Percentiles rank a stretch among this genome's conserved stretches.
Evolutionary conservation across 1,284 basidiomycete genomes (phyloP).

Genomic region (Ganoderma meredithae): DNA sequence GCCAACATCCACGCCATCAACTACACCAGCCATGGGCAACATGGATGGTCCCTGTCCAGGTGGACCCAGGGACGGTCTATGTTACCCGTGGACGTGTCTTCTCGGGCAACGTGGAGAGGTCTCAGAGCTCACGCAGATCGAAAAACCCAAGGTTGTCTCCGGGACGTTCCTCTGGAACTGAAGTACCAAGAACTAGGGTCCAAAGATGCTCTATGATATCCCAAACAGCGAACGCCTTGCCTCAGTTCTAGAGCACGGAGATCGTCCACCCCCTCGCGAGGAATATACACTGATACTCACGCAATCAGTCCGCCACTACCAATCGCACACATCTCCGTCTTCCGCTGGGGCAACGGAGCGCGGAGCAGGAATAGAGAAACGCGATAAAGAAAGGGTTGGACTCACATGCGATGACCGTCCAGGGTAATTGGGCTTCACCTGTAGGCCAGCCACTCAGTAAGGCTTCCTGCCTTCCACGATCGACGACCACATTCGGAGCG

Average conservation of each 20-base stretch:
- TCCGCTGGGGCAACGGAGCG: neutral
- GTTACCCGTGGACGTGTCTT: neutral
- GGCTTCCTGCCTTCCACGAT: constrained; percentile 18
- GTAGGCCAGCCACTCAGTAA: constrained; percentile 19
- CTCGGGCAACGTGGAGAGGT: neutral
- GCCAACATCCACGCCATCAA: too few relatives aligned
- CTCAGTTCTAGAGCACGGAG: neutral
- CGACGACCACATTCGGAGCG: constrained; percentile 14
- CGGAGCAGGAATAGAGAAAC: neutral
- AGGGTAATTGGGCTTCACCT: constrained; percentile 92
- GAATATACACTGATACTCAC: neutral
- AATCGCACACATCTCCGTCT: constrained; percentile 21
- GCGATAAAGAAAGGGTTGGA: constrained; percentile 22
- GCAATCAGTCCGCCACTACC: neutral
- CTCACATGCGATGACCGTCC: constrained; percentile 92
- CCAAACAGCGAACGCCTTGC: neutral
- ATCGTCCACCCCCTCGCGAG: neutral
- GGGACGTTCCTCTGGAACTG: neutral
- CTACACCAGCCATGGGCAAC: too few relatives aligned
- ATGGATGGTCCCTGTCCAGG: too few relatives aligned
- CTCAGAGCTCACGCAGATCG: neutral
- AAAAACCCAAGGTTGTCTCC: neutral
- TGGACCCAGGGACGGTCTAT: neutral
- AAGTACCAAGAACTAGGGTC: neutral
- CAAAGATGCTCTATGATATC: neutral